phyloP scores from a whole-genome alignment of 2,329 filamentous ascomycete species.

The Alternaria sp. region DNA sequence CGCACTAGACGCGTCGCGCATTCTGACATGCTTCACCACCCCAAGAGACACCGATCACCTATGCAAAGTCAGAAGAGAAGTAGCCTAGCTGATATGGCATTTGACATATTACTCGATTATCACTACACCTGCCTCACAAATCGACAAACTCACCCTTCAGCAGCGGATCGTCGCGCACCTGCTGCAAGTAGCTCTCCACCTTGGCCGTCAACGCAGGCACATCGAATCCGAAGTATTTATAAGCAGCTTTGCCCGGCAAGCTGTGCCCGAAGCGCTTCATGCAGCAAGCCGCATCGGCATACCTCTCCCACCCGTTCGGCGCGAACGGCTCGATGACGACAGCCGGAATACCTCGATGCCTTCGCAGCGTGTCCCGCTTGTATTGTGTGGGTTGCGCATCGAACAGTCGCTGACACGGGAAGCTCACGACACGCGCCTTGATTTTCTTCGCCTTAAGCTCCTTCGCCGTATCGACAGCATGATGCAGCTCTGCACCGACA shows the following conservation, averaged over 20 bases:
- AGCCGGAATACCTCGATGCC: conserved; percentile 50
- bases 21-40: neutral
- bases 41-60: too few species aligned
- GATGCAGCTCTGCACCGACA: conserved; percentile 56
- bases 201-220: conserved; percentile 50
- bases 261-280: conserved; percentile 64
- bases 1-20: neutral
- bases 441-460: conserved; percentile 50
- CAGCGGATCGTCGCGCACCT: conserved; percentile 46
- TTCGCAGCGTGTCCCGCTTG: conserved; percentile 55
- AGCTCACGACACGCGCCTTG: conserved; percentile 56
- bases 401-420: conserved; percentile 60
- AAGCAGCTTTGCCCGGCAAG: conserved; percentile 61
- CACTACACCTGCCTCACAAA: conserved; percentile 18
- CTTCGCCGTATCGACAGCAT: conserved; percentile 54
- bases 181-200: conserved; percentile 46
- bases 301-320: conserved; percentile 65
- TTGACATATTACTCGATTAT: neutral
- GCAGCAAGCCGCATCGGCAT: conserved; percentile 63
- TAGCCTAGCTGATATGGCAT: fast-evolving
- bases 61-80: too few species aligned
- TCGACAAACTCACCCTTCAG: conserved; percentile 42
- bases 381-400: conserved; percentile 56
- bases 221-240: conserved; percentile 61
- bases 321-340: conserved; percentile 68